Base-by-base conservation (phyloP, 176 grass and related monocot genomes). In the Oryza australiensis region DNA sequence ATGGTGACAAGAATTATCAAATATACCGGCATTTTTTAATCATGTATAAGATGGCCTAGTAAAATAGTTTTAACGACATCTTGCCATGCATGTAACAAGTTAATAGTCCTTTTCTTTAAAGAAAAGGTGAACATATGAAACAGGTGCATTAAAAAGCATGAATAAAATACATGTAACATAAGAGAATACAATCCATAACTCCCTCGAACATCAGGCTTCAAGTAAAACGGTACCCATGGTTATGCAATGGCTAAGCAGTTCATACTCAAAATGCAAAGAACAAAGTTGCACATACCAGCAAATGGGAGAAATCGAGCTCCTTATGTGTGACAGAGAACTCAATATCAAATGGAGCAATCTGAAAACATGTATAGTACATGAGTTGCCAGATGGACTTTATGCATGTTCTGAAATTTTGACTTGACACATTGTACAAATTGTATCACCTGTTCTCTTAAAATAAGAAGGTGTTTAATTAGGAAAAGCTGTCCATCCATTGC, bases 251-350 rank as follows among this genome's bases (percentile, higher is more conserved):
- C 57, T 24, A 90, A 86, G 77, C 40, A 70, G 76, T 65, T 32
- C 46, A 60, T 51, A 64, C 66, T 77, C 37, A 64, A 78, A 76
- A 62, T 26, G 23, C 18, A 83, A 78, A 79, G 45, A 62, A 72
- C 53, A 62, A 71, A 86, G 34, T 66, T 63, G 85, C 49, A 66
- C 76, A 73, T 92, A 98, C 95, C 87, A 98, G 62, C 77, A 98
- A 90, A 91, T 98, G 95, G 74, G 95, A 98, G 84, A 98, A 98
- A 90, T 98, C 95, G 48, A 98, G 87, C 76, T 98, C 95, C 86
- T 98, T 98, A 70, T 98, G 89, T 28, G 92, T 98, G 55, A 98
- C 92, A 49, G 90, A 91, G 76, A 98, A 98, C 81, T 95, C 95
- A 45, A 98, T 89, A 78, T 93, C 92, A 80, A 98, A 95, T 60